phyloP scores from a whole-genome alignment of 352 stramenopile genomes.

The Globisporangium camurandrum region DNA sequence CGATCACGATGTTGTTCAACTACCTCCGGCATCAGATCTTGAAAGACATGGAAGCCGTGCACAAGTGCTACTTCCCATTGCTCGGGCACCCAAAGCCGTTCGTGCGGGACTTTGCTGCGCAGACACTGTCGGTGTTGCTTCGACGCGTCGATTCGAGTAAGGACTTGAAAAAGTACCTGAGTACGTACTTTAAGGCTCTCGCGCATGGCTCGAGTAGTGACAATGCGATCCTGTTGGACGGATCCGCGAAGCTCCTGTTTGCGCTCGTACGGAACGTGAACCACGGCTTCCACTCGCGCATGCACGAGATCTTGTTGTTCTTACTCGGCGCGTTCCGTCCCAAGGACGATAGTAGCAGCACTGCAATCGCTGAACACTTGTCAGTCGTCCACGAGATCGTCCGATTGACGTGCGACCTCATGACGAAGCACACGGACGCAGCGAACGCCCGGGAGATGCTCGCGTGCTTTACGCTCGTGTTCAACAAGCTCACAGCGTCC shows the following conservation, averaged over 20 bases:
- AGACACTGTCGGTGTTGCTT: conserved; percentile 81
- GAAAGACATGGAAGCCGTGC: conserved; percentile 85
- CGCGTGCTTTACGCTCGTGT: conserved; percentile 49
- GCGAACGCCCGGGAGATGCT: conserved; percentile 58
- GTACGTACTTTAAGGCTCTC: conserved; percentile 68
- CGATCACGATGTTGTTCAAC: conserved; percentile 86
- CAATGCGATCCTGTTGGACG: conserved; percentile 67
- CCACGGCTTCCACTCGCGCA: conserved; percentile 81
- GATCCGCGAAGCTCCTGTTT: conserved; percentile 84
- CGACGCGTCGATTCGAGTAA: conserved; percentile 70
- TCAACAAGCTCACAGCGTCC: conserved; percentile 36
- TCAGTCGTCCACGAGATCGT: conserved; percentile 60
- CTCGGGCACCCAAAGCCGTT: conserved; percentile 81
- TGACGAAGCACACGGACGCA: conserved; percentile 74
- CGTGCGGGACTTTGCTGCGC: conserved; percentile 84
- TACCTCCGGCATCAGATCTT: conserved; percentile 78
- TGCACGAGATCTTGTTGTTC: conserved; percentile 68
- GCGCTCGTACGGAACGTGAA: conserved; percentile 78
- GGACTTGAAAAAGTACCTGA: conserved; percentile 73
- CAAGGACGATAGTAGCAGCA: conserved; percentile 11
- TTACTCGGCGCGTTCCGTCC: conserved; percentile 68
- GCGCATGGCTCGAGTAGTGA: conserved; percentile 49
- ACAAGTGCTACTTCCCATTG: conserved; percentile 87
- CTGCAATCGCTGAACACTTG: conserved; percentile 14
- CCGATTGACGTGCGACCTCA: conserved; percentile 49